Evolutionary conservation across 2,329 filamentous ascomycete genomes (phyloP).

Genomic region (Byssochlamys sp.): DNA sequence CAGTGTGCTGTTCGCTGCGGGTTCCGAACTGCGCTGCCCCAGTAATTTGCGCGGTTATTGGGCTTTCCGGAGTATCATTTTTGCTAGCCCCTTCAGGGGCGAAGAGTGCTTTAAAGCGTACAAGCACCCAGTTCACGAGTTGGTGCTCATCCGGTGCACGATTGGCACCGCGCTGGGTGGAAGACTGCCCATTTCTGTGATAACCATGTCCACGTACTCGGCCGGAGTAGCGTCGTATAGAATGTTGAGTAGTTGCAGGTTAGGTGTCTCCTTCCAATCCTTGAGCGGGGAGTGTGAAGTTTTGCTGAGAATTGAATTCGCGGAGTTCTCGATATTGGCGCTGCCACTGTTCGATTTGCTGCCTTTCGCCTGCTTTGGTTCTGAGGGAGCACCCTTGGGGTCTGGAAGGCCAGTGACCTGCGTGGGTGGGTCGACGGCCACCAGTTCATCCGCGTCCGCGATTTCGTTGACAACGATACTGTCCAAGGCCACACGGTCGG

Average conservation of each 20-base stretch:
- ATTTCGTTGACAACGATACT: conserved; percentile 92
- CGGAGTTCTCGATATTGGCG: not conserved
- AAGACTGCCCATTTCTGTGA: conserved; percentile 82
- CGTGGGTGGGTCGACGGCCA: conserved; percentile 19
- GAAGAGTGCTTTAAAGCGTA: not conserved
- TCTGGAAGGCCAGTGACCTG: conserved; percentile 25
- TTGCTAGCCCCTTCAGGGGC: not conserved
- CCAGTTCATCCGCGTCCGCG: conserved; percentile 60
- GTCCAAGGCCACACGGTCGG: conserved; percentile 78
- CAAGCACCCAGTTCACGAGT: conserved; percentile 17
- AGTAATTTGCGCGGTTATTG: not conserved
- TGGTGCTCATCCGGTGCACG: conserved; percentile 52
- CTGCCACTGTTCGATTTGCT: not conserved
- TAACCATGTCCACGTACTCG: conserved; percentile 74
- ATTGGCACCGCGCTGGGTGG: conserved; percentile 77
- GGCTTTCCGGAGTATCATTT: not conserved
- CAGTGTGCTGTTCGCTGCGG: not conserved
- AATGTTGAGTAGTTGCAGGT: conserved; percentile 58
- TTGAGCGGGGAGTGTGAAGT: conserved; percentile 30
- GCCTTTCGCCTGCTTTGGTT: conserved; percentile 12
- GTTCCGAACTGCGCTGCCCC: not conserved
- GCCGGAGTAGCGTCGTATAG: conserved; percentile 89
- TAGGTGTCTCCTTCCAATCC: conserved; percentile 50
- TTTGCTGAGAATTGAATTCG: conserved; percentile 9
- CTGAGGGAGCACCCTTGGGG: conserved; percentile 13